Percentiles rank a stretch among this genome's conserved stretches.
Conservation (phyloP, 2,329 filamentous ascomycete genomes). For the Periconia sp. region DNA sequence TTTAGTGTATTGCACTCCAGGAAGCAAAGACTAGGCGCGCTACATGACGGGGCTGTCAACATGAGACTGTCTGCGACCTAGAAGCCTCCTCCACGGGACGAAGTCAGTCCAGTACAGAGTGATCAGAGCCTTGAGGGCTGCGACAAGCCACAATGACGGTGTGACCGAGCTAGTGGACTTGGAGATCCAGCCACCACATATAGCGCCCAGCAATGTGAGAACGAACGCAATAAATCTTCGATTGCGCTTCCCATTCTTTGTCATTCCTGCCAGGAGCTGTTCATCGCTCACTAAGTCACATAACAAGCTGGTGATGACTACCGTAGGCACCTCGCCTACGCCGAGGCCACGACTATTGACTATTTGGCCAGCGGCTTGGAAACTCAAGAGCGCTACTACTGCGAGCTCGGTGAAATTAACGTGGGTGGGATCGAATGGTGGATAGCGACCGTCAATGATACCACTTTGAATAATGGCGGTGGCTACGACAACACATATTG, state of each 20-base stretch:
- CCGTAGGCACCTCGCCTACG: conserved; percentile 58
- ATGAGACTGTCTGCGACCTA: neutral
- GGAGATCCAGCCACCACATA: conserved; percentile 41
- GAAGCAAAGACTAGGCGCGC: no score
- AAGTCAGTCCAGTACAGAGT: conserved; percentile 1
- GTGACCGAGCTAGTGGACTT: conserved; percentile 1
- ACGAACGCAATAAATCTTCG: conserved; percentile 50
- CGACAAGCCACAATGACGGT: conserved; percentile 3
- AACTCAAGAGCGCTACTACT: conserved; percentile 48
- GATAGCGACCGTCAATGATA: conserved; percentile 1
- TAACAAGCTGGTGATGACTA: conserved; percentile 58
- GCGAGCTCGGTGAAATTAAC: conserved; percentile 42
- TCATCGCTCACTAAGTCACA: conserved; percentile 58
- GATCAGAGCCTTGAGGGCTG: conserved; percentile 1
- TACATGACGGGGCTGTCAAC: neutral
- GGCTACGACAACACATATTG: conserved; percentile 54
- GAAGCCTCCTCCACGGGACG: neutral
- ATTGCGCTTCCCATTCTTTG: conserved; percentile 54
- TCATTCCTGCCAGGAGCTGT: conserved; percentile 46
- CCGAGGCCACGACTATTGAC: conserved; percentile 53
- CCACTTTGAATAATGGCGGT: conserved; percentile 46
- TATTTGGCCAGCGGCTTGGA: conserved; percentile 58
- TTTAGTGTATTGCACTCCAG: no score
- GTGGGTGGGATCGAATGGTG: neutral
- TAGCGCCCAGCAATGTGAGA: conserved; percentile 51